Base-by-base conservation (phyloP, 202 grass and related monocot genomes). In the Tripidium arundinaceum region DNA sequence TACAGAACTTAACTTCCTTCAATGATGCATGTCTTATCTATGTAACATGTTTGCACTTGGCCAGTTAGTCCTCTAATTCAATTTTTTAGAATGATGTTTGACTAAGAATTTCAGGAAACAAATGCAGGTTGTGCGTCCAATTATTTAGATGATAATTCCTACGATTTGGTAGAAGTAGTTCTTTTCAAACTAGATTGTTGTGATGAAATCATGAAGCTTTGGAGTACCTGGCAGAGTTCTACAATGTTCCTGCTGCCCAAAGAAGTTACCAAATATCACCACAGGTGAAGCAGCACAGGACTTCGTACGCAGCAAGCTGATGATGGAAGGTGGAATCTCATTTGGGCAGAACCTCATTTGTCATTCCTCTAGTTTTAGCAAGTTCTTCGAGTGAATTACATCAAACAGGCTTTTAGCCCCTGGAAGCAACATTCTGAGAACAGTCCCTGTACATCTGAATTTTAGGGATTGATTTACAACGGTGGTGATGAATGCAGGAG, bases 161-260 rank as follows among this genome's bases (percentile, higher is more conserved):
- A 11, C 28, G 27, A 64, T 76, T n/a, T 57, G 8, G 38, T 49
- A 60, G 0, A n/a, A n/a, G n/a, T 7, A 81, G 14, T 65, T 43
- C 21, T 57, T 64, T 76, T 70, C 11, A 19, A 65, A 29, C 15
- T n/a, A 79, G 8, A 84, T 45, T 46, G 3, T 81, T 74, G 19
- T 7, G 42, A 28, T 65, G 47, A 76, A 69, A 76, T 39, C 0
- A 21, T 36, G 92, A 98, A 74, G 96, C 92, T 66, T 50, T 95
- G 73, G 92, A 95, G 33, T 98, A 93, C 83, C 75, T 98, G 39
- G 79, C 92, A 34, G 76, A 89, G 36, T 98, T 94, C 69, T 94
- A 94, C 22, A 61, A 76, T 58, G 72, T 93, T 28, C 83, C 79
- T 69, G 1, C 42, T 11, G 7, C 6, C 2, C 8, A 76, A 71